Evolutionary conservation across 768 basidiomycete genomes (phyloP), one percentile per base, ranked within the genome.

Genomic region (Lactarius tabidus): DNA sequence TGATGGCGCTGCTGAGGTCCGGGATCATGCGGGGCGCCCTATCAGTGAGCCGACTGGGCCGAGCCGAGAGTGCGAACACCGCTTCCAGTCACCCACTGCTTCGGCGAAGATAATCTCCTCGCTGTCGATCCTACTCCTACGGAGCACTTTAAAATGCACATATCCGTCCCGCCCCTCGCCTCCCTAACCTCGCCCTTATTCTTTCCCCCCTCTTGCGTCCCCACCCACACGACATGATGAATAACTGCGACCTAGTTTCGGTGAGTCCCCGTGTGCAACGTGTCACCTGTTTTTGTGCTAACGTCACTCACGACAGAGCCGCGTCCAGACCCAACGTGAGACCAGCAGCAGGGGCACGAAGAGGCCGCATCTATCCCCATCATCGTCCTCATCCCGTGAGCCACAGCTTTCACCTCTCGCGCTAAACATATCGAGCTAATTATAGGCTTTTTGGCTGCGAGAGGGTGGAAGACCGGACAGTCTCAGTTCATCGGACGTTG

Each of bases 321-420:
- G 9, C 2, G n/a, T 48, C 23, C 15, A 55, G 18, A 29, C 54
- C n/a, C 29, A 33, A 9, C 29, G 9, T n/a, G 54, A 55, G 54
- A 20, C 54, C n/a, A 18, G 54, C n/a, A 18, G 54, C 18, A 35
- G 54, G 54, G 28, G 28, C 31, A 51, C 23, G 48, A 51, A 51
- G 23, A 26, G 48, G 6, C 23, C 23, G 9, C 23, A 26, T 26
- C 4, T 23, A 26, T 51, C 48, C 26, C 23, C 7, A 48, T 23
- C 62, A n/a, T n/a, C 33, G 33, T 33, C 33, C 4, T 33, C 33
- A 51, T 51, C 62, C 9, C 43, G 55, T 57, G 55, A 57, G 62
- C 17, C 8, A 3, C 48, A 6, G 2, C 20, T 54, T 23, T 17
- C 54, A 14, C 29, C 18, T 48, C 23, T 48, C 23, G 23, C 10